Evolutionary conservation across 176 grass and related monocot genomes (phyloP), one percentile per base, ranked within the genome.

Genomic region (Canna indica): DNA sequence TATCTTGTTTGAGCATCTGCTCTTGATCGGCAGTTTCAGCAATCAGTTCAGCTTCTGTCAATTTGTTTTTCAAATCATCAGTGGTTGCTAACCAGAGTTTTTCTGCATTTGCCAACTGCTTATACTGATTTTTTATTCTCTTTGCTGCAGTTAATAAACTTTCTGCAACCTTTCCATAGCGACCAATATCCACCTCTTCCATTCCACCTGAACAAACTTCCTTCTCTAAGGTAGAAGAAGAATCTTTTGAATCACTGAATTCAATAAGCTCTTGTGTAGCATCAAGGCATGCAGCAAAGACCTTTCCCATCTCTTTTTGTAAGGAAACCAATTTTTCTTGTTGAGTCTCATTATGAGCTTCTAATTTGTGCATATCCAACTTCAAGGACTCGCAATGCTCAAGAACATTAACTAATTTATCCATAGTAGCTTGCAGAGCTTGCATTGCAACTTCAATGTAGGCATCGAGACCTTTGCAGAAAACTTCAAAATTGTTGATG

Each of bases 281-380:
- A 87, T 83, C 76, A 78, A 77, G 57, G 57, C 85, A 91, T 72
- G 76, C 86, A 80, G 85, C 82, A 61, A 85, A 85, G 72, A 87
- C 83, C 56, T 41, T 44, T 27, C 42, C 72, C 64, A 82, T 14
- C 32, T 80, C 83, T 45, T 80, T 87, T 64, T 82, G 84, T 69
- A 90, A 57, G 65, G 65, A 81, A 81, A 82, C 30, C 42, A 84
- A 61, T 83, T 92, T 88, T 76, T 70, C 61, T 87, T 87, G 86
- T 80, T 76, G 83, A 80, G 73, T 78, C 72, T 78, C 78, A 72
- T 78, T 83, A 68, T 80, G 46, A 75, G 63, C 56, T 36, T 87
- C 84, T 75, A 85, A 83, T 76, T 85, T 83, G 32, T 62, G 72
- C 71, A 90, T 72, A 80, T 97, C 80, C 65, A 73, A 78, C 77